Percentiles rank a stretch among this genome's conserved stretches.
phyloP scores from a whole-genome alignment of 345 rosid species.

The Populus euphratica region DNA sequence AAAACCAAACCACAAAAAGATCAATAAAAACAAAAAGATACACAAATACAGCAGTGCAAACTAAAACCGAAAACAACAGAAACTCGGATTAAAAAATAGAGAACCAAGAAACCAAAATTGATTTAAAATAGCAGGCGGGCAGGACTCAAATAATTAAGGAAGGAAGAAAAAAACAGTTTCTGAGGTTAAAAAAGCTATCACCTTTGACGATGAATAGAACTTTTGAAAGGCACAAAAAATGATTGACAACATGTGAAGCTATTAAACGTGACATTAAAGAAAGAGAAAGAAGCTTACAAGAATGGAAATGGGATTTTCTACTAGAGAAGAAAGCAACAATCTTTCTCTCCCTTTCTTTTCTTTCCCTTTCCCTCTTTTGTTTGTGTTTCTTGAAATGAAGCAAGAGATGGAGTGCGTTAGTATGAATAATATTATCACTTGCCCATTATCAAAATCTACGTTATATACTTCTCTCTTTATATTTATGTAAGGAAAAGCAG shows the following conservation, averaged over 20 bases:
- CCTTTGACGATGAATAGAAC: slow-evolving; percentile 15
- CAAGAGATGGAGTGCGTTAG: slow-evolving; percentile 43
- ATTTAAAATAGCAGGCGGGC: background rate
- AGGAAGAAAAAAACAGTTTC: background rate
- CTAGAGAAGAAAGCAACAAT: slow-evolving; percentile 38
- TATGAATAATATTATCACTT: background rate
- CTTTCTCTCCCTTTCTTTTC: background rate
- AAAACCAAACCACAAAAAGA: slow-evolving; percentile 10
- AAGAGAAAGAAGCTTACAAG: slow-evolving; percentile 20
- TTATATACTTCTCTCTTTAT: background rate
- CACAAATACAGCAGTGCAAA: background rate
- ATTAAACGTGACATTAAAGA: slow-evolving; percentile 8
- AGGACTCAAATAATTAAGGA: background rate
- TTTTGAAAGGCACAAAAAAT: background rate
- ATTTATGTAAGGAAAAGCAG: background rate
- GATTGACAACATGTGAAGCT: slow-evolving; percentile 9
- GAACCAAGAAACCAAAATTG: slow-evolving; percentile 9
- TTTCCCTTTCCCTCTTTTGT: slow-evolving; percentile 1
- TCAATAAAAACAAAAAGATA: background rate
- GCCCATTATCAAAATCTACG: background rate
- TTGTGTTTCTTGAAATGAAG: slow-evolving; percentile 29
- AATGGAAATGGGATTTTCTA: slow-evolving; percentile 36
- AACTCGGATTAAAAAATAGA: background rate
- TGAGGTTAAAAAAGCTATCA: slow-evolving; percentile 9
- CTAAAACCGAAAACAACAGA: background rate